phyloP scores from a whole-genome alignment of 306 rosid genomes.

The Crataegus laevigata region DNA sequence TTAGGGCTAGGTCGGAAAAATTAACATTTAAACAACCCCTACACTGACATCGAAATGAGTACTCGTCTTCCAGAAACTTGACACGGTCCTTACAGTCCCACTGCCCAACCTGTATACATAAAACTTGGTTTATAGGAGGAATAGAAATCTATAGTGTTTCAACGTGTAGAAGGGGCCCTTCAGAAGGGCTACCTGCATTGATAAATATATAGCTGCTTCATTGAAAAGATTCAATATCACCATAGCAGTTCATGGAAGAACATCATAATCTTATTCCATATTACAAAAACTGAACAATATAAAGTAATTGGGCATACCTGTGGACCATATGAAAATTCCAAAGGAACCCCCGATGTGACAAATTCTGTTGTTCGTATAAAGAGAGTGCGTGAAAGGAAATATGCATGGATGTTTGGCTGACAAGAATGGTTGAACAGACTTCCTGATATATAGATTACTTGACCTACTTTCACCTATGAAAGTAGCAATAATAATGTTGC shows the following conservation, averaged over 20 bases:
- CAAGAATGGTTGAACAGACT: constrained; percentile 92
- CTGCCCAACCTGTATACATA: constrained; percentile 67
- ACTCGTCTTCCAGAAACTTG: constrained; percentile 63
- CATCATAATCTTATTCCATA: background rate
- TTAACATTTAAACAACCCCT: constrained; percentile 59
- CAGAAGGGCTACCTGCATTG: background rate
- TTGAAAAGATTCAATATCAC: background rate
- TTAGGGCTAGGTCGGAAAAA: constrained; percentile 56
- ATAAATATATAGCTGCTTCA: background rate
- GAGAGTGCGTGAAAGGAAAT: constrained; percentile 70
- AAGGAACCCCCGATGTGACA: constrained; percentile 47
- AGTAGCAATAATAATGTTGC: constrained; percentile 21
- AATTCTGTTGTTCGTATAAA: constrained; percentile 53
- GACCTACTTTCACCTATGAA: constrained; percentile 68
- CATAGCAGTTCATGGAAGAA: background rate
- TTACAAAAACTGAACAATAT: background rate
- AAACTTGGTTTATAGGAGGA: constrained; percentile 12
- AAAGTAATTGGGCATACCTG: constrained; percentile 43
- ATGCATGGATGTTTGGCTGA: constrained; percentile 71
- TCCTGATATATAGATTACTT: constrained; percentile 71
- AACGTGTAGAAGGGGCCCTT: background rate
- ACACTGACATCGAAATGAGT: constrained; percentile 62
- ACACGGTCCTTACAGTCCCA: constrained; percentile 71
- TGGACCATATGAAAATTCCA: constrained; percentile 89
- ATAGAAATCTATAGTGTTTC: background rate